A percentile compares a stretch with the other conserved stretches of the same genome.
Conservation (phyloP, 1,284 basidiomycete genomes). For the Apiotrichum siamense region DNA sequence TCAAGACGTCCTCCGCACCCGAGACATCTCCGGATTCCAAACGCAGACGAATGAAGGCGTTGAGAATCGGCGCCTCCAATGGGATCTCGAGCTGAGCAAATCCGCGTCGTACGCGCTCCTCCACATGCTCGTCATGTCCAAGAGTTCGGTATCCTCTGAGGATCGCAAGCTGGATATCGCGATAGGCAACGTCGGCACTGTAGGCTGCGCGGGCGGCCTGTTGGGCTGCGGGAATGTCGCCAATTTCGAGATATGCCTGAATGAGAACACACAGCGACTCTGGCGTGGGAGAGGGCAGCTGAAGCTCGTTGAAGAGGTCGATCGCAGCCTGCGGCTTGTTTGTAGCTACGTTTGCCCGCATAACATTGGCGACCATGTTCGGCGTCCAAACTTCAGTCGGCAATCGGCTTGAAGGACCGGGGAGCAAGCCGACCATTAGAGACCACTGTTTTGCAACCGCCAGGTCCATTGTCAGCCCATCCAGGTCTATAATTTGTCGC, state of each 20-base stretch:
- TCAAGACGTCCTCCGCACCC: conserved; percentile 21
- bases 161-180: conserved; percentile 27
- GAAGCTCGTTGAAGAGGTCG: conserved; percentile 17
- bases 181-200: not conserved
- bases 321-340: conserved; percentile 22
- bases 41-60: conserved; percentile 29
- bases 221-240: conserved; percentile 17
- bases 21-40: conserved; percentile 23
- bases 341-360: conserved; percentile 27
- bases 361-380: conserved; percentile 15
- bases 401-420: not conserved
- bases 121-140: conserved; percentile 25
- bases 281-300: not conserved
- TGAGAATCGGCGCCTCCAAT: conserved; percentile 20
- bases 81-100: conserved; percentile 19
- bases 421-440: conserved; percentile 17
- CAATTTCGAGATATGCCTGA: conserved; percentile 28
- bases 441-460: conserved; percentile 16
- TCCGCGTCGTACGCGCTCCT: conserved; percentile 26
- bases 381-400: conserved; percentile 19
- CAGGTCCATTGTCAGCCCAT: conserved; percentile 19
- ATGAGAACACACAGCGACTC: conserved; percentile 15
- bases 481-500: conserved; percentile 9
- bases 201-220: not conserved
- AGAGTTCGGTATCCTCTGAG: conserved; percentile 30